Evolutionary conservation across 768 basidiomycete species (phyloP), one percentile per base, ranked within the genome.

Genomic region (Rhodosporidiobolus odoratus): DNA sequence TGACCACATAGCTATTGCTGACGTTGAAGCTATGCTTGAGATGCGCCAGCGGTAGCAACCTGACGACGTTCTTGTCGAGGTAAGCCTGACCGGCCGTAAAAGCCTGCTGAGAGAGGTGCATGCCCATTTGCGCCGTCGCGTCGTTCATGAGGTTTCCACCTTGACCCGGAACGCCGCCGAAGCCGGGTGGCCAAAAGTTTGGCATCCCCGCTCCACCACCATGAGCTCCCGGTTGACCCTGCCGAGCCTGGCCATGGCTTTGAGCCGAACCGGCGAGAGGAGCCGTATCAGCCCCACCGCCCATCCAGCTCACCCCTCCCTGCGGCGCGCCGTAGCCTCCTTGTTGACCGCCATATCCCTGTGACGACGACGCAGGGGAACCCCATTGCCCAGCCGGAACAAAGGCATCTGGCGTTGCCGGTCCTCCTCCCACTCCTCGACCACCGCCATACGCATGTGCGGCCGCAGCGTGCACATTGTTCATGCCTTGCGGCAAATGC

Each of bases 21-120:
- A 99, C 96, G 79, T 96, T 92, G 81, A 98, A 98, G 76, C 90
- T 88, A 77, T 92, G 88, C 78, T 95, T 93, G 62, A 96, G 83
- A 53, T 87, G 83, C 17, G 86, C 83, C 40, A 88, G 80, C 3
- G 91, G 92, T 66, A 95, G 84, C 6, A 62, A 40, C 9, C 62
- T 25, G 82, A 88, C 71, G 72, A 95, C 91, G 79, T 97, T 97
- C 79, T 89, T 89, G 80, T 93, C 91, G 57, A 99, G 89, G 73
- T 98, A 98, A 58, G 93, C 91, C 79, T 95, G 92, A 0, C 96
- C 95, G 0, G 92, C 95, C 10, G 88, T 87, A 4, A 98, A 89
- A 0, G 95, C 95, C 69, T 86, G 90, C 73, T 87, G 87, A 6
- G 95, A 94, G 38, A 98, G 86, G 79, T 97, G 95, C 86, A 98